Evolutionary conservation across 257 asterid genomes (phyloP).

Genomic region (Avicennia marina): DNA sequence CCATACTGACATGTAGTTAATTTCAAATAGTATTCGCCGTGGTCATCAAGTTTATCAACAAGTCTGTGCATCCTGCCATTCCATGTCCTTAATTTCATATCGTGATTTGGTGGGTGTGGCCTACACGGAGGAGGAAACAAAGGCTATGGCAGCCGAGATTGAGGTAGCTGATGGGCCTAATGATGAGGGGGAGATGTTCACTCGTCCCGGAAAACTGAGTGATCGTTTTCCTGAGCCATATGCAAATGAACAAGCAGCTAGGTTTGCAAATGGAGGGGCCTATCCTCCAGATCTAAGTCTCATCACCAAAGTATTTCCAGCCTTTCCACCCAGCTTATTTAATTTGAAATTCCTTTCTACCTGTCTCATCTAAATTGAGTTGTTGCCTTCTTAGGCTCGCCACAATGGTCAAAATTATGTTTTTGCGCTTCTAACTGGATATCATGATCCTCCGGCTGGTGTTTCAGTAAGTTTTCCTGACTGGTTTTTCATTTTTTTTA

Average conservation of each 20-base stretch:
- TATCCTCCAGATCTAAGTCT: conserved; percentile 86
- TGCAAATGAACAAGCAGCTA: conserved; percentile 71
- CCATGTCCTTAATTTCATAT: conserved; percentile 66
- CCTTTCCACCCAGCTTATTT: neutral
- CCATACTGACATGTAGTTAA: conserved; percentile 19
- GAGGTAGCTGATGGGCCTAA: conserved; percentile 84
- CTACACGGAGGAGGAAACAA: conserved; percentile 77
- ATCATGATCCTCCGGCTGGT: conserved; percentile 84
- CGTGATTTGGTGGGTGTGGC: conserved; percentile 89
- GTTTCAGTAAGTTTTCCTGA: conserved; percentile 34
- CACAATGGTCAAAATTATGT: conserved; percentile 75
- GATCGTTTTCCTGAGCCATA: conserved; percentile 82
- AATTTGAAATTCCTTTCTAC: conserved; percentile 1
- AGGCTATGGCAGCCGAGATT: conserved; percentile 84
- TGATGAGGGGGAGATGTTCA: conserved; percentile 80
- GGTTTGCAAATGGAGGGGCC: conserved; percentile 88
- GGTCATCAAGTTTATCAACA: conserved; percentile 79
- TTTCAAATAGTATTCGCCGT: conserved; percentile 57
- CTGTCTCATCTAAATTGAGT: neutral
- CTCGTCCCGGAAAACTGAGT: conserved; percentile 74
- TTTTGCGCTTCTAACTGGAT: conserved; percentile 72
- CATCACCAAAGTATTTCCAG: conserved; percentile 51
- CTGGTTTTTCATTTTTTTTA: too few species aligned
- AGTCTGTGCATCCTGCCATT: conserved; percentile 61
- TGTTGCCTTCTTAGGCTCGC: conserved; percentile 45